Base-by-base conservation (phyloP, 2,329 filamentous ascomycete genomes). In the Neofusicoccum umdonicola region DNA sequence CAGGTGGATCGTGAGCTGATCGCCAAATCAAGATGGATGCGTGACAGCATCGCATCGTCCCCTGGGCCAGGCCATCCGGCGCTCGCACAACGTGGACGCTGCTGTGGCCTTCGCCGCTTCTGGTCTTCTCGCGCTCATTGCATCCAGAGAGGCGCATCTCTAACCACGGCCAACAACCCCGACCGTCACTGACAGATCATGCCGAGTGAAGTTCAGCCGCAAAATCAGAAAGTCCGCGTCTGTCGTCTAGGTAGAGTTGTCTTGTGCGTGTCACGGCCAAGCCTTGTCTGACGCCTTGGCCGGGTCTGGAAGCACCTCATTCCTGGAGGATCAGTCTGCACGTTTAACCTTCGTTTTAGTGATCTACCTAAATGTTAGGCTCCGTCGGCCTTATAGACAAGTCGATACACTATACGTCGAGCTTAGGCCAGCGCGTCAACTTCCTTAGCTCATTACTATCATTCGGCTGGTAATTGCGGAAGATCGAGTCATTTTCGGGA, bases 181-280 rank as follows among this genome's bases (percentile, higher is more conserved):
- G 11, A 9, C 37, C 37, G 6, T 39, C 37, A 39, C 37, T 45
- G 2, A 15, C 3, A n/a, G 7, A 45, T 45, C 45, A 15, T 12
- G 9, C 17, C 7, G 11, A 35, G 13, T 13, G 12, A 5, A 3
- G 27, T 8, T 35, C 27, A 4, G 15, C 8, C 37, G 11, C 52
- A 34, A 22, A 8, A n/a, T 31, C 52, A n/a, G 15, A 42, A 12
- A 27, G 3, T 22, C 12, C 35, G 19, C 3, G 17, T 27, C 13
- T 56, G 42, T 45, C 56, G 41, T 60, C n/a, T n/a, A 60, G 35
- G 56, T 60, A 47, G n/a, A 35, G 56, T 60, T 60, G 27, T 4
- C 27, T 37, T 47, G 2, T 37, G 13, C 11, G 56, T 35, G 56
- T 8, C 44, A 42, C 15, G 3, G 56, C 56, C 12, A 11, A 60